Evolutionary conservation across 2,329 filamentous ascomycete species (phyloP).

Genomic region (Drechslerella coelobrocha): DNA sequence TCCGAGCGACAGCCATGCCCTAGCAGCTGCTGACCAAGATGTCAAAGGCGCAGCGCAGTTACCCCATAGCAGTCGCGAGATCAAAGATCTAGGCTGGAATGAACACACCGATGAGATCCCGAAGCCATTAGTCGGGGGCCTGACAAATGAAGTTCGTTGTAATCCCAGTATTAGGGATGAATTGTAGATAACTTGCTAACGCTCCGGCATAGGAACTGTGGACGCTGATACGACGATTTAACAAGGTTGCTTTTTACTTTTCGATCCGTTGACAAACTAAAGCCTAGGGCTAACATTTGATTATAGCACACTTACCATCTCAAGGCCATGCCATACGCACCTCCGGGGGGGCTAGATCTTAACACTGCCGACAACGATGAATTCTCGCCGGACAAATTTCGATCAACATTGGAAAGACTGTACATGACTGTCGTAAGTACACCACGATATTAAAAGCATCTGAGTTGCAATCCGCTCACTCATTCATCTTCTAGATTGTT

Average conservation of each 20-base stretch:
- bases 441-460: neutral
- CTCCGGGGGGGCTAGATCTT: constrained; percentile 75
- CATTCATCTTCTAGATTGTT: constrained; percentile 60
- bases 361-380: constrained; percentile 83
- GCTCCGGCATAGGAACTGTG: constrained; percentile 64
- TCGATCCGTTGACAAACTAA: neutral
- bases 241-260: constrained; percentile 63
- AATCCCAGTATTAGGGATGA: neutral
- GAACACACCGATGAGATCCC: constrained; percentile 62
- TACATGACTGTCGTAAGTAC: constrained; percentile 72
- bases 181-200: neutral
- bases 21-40: constrained; percentile 56
- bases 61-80: constrained; percentile 57
- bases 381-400: constrained; percentile 82
- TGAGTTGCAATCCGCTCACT: neutral
- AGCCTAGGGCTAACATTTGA: constrained; percentile 64
- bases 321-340: constrained; percentile 68
- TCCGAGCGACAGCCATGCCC: constrained; percentile 59
- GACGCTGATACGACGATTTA: constrained; percentile 69
- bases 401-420: constrained; percentile 76
- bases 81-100: constrained; percentile 68
- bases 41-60: constrained; percentile 59
- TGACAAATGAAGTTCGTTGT: constrained; percentile 62
- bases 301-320: constrained; percentile 73
- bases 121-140: constrained; percentile 66